Evolutionary conservation across 2,329 filamentous ascomycete genomes (phyloP), one percentile per base, ranked within the genome.

Genomic region (Blastomyces gilchristii): DNA sequence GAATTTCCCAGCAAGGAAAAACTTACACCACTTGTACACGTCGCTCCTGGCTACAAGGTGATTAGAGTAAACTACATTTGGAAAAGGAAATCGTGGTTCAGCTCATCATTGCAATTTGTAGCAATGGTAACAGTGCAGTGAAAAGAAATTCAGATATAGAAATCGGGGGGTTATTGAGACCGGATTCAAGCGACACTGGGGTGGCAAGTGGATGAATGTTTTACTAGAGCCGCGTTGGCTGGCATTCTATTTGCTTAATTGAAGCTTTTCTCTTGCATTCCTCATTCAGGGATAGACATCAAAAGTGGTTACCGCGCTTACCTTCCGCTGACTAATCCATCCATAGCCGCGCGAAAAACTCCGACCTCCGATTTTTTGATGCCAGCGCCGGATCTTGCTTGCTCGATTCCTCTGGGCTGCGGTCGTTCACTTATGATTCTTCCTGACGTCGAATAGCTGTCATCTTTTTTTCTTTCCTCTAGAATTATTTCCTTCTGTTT

Each of bases 351-450:
- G 54, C 54, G 43, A 56, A 56, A 56, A 39, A n/a, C 53, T 56
- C 53, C 53, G 53, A 56, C 53, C n/a, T 56, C 53, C 54, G 28
- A 39, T 11, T 18, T 54, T 34, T 53, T 34, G 50, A 53, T 34
- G 25, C 28, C 18, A 34, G 25, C 3, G n/a, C 43, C 22, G 25
- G 49, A 52, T 25, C 12, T 25, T 22, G 9, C 16, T 34, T 34
- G 50, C 8, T 53, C 50, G 6, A 34, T 34, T 37, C 52, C 52
- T n/a, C 31, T 34, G 28, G 8, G 34, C 28, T 5, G 12, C 50
- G 34, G 22, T 53, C 50, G 28, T 53, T 53, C 50, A 28, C 50
- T 53, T 53, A 57, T 57, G 54, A 57, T 57, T 41, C 34, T 41
- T 7, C 37, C 22, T 25, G 31, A 37, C 54, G 22, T 57, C 43